A percentile compares a stretch with the other conserved stretches of the same genome.
Conservation (phyloP, 1,284 basidiomycete species). For the Ganoderma lingzhi region DNA sequence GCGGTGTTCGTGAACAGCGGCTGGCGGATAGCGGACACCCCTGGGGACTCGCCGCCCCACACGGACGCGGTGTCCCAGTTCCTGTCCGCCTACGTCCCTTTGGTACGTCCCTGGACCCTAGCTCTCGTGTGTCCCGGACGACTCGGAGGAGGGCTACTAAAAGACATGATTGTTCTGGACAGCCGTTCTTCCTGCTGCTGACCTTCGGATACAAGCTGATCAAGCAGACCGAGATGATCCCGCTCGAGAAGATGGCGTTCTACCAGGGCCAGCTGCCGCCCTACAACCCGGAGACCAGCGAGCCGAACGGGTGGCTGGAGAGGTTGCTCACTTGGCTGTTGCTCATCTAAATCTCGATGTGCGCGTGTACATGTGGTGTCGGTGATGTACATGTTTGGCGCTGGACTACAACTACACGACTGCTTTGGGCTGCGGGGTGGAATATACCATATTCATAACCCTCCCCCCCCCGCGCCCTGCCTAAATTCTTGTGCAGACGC, state of each 20-base stretch:
- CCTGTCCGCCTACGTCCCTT: constrained; percentile 40
- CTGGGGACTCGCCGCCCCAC: not conserved
- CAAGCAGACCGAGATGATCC: constrained; percentile 40
- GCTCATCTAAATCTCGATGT: constrained; percentile 16
- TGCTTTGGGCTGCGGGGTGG: too few species aligned
- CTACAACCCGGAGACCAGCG: constrained; percentile 9
- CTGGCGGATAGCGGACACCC: constrained; percentile 35
- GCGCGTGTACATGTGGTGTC: too few species aligned
- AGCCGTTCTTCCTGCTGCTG: constrained; percentile 41
- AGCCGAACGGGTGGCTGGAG: constrained; percentile 23
- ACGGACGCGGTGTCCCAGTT: constrained; percentile 35
- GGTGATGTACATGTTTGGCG: not conserved
- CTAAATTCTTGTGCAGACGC: too few species aligned
- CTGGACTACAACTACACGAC: too few species aligned
- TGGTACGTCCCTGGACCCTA: constrained; percentile 32
- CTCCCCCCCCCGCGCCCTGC: too few species aligned
- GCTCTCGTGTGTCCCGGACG: not conserved
- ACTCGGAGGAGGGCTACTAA: too few species aligned
- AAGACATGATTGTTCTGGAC: not conserved
- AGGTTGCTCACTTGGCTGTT: constrained; percentile 23
- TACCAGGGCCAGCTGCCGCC: constrained; percentile 25
- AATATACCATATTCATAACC: too few species aligned
- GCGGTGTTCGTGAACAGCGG: constrained; percentile 40
- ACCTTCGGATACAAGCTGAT: constrained; percentile 44
- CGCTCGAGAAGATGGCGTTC: constrained; percentile 41